Percentiles rank a stretch among this genome's conserved stretches.
Evolutionary conservation across 805 yeast genomes (phyloP).

Genomic region (Vanderwaltozyma yarrowii): DNA sequence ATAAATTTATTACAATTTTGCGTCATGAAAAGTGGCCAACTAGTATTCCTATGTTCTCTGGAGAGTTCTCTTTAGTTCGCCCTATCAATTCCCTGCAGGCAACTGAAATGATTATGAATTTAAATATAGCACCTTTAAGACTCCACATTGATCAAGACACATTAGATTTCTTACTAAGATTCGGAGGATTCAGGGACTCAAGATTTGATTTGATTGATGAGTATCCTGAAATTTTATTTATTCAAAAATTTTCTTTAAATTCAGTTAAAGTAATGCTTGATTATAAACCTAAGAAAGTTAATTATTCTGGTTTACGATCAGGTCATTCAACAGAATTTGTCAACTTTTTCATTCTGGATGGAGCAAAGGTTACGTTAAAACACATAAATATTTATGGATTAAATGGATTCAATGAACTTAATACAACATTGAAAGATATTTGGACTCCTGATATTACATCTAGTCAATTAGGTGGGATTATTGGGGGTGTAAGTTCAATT

Average conservation of each 20-base stretch:
- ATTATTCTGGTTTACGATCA: constrained; percentile 72
- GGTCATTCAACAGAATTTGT: constrained; percentile 78
- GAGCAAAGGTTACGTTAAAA: constrained; percentile 59
- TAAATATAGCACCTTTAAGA: constrained; percentile 58
- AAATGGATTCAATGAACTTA: constrained; percentile 58
- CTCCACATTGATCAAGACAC: constrained; percentile 91
- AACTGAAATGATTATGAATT: constrained; percentile 49
- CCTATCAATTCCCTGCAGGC: constrained; percentile 59
- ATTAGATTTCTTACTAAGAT: constrained; percentile 69
- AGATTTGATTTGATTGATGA: constrained; percentile 52
- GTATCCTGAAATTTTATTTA: constrained; percentile 53
- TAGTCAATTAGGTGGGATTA: constrained; percentile 71
- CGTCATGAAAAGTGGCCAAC: constrained; percentile 55
- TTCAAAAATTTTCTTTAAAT: constrained; percentile 58
- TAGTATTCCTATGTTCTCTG: constrained; percentile 45
- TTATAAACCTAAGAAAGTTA: constrained; percentile 85
- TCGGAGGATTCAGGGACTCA: constrained; percentile 67
- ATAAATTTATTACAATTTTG: constrained; percentile 64
- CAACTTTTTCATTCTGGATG: constrained; percentile 84
- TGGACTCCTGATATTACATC: constrained; percentile 86
- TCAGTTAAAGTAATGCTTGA: constrained; percentile 60
- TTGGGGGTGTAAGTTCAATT: constrained; percentile 79
- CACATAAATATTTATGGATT: constrained; percentile 62
- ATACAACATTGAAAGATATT: constrained; percentile 43
- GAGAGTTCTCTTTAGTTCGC: constrained; percentile 47